These are phyloP conservation scores for Monosporozyma aquatica DNA, from an alignment of 805 yeast genomes.

Conservation along the genomic window DNA sequence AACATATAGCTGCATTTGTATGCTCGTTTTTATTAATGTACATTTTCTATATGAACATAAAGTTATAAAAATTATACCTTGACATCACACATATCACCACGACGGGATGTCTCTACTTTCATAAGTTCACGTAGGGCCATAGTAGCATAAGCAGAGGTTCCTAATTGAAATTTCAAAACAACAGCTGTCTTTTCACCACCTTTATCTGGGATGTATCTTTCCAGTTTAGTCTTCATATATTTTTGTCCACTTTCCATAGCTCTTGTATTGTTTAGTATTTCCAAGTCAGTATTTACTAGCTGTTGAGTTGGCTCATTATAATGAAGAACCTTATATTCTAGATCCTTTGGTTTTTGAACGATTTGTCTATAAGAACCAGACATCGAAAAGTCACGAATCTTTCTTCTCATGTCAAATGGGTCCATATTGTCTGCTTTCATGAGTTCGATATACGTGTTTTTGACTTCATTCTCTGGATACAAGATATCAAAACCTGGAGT, in stretches of 20 bases:
- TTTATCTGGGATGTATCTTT: slow-evolving; percentile 30
- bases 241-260: slow-evolving; percentile 28
- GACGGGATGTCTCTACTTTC: slow-evolving; percentile 61
- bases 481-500: slow-evolving; percentile 90
- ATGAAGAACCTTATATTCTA: slow-evolving; percentile 53
- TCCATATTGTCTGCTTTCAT: slow-evolving; percentile 80
- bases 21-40: background rate
- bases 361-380: slow-evolving; percentile 83
- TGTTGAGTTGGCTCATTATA: slow-evolving; percentile 62
- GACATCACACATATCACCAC: slow-evolving; percentile 40
- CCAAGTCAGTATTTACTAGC: slow-evolving; percentile 71
- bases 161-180: slow-evolving; percentile 65
- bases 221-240: slow-evolving; percentile 24
- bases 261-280: slow-evolving; percentile 36
- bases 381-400: slow-evolving; percentile 78
- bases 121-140: slow-evolving; percentile 92
- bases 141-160: slow-evolving; percentile 88
- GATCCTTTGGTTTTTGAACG: slow-evolving; percentile 52
- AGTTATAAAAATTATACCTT: slow-evolving; percentile 9
- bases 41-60: background rate
- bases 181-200: slow-evolving; percentile 55
- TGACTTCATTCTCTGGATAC: slow-evolving; percentile 66
- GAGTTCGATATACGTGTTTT: slow-evolving; percentile 51
- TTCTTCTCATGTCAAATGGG: slow-evolving; percentile 77
- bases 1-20: no score